phyloP scores from a whole-genome alignment of 2,329 filamentous ascomycete genomes.

The Xylariaceae sp. region DNA sequence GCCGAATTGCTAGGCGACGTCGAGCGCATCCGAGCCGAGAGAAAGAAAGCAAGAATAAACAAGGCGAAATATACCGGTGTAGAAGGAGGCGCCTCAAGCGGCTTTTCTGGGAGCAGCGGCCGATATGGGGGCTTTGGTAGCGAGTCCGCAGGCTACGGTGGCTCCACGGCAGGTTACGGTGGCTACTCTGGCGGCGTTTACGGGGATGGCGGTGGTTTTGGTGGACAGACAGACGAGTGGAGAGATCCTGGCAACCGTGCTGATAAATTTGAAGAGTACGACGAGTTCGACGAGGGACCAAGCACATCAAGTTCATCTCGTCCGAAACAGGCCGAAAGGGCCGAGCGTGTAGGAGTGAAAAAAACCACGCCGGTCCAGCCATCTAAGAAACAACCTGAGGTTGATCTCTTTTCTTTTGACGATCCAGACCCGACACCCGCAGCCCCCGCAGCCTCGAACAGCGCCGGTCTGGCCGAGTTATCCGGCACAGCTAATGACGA shows the following conservation, averaged over 20 bases:
- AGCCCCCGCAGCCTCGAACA: conserved; percentile 37
- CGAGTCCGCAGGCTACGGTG: conserved; percentile 70
- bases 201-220: conserved; percentile 92
- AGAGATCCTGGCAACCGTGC: conserved; percentile 58
- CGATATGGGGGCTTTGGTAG: conserved; percentile 91
- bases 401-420: conserved; percentile 90
- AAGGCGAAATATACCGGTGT: conserved; percentile 95
- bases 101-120: conserved; percentile 49
- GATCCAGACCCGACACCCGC: conserved; percentile 55
- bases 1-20: conserved; percentile 91
- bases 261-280: conserved; percentile 92
- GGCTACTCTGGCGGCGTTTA: conserved; percentile 72
- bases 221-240: conserved; percentile 71
- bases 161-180: conserved; percentile 50
- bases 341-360: conserved; percentile 46
- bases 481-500: conserved; percentile 56
- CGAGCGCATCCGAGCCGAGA: conserved; percentile 73
- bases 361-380: conserved; percentile 51
- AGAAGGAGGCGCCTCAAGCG: conserved; percentile 68
- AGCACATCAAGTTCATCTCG: conserved; percentile 49
- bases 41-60: conserved; percentile 86
- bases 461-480: conserved; percentile 46
- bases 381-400: conserved; percentile 81
- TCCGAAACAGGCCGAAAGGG: conserved; percentile 48
- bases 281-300: conserved; percentile 83